Evolutionary conservation across 192 early-diverging fungal species (phyloP).

Genomic region (Coemansia sp.): DNA sequence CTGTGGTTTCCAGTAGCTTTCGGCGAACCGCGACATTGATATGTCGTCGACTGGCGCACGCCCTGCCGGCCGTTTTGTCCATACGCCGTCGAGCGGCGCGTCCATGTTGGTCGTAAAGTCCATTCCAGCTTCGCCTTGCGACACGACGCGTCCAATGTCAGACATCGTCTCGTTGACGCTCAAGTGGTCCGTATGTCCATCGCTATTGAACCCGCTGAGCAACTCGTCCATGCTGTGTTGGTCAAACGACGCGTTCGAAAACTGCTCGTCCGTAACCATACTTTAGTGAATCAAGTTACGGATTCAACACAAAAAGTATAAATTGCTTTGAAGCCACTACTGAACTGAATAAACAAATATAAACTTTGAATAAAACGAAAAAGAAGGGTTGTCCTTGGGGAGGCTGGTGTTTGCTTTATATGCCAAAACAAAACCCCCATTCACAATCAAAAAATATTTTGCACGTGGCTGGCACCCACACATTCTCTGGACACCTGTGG

Average conservation of each 20-base stretch:
- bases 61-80: not conserved
- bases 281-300: not conserved
- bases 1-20: constrained; percentile 33
- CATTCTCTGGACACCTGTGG: not conserved
- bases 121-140: constrained; percentile 38
- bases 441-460: not conserved
- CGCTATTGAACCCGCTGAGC: constrained; percentile 20
- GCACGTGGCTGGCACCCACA: constrained; percentile 7
- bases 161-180: constrained; percentile 26
- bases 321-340: not conserved
- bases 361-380: not conserved
- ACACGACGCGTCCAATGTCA: constrained; percentile 38
- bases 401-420: no score
- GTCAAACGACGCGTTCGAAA: constrained; percentile 9
- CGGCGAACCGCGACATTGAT: constrained; percentile 29
- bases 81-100: constrained; percentile 36
- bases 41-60: constrained; percentile 15
- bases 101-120: constrained; percentile 37
- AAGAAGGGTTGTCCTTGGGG: not conserved
- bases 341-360: not conserved
- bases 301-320: not conserved
- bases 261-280: constrained; percentile 10
- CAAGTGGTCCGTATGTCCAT: constrained; percentile 3
- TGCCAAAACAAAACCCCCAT: no score
- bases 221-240: constrained; percentile 14